Base-by-base conservation (phyloP, 139 green algal genomes). In the Cymbomonas tetramitiformis region DNA sequence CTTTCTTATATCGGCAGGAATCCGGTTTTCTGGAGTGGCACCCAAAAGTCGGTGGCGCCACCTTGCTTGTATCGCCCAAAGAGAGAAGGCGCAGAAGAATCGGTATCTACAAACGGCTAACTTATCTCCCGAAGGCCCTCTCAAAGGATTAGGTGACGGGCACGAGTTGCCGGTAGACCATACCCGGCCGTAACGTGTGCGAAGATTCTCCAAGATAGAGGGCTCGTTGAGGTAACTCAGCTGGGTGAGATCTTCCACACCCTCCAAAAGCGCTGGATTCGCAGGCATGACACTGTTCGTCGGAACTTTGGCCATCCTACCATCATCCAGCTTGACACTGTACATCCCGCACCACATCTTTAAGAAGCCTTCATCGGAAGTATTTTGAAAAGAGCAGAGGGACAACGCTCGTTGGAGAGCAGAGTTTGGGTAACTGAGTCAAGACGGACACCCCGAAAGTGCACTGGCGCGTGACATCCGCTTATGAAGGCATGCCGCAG, bases 221-320 rank as follows among this genome's bases (percentile, higher is more conserved):
- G 86, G 86, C 71, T 93, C 82, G 47, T 93, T 93, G 8, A 95
- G 61, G 62, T 86, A 88, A 6, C 67, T 81, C 7, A 95, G 72
- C 49, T 81, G 69, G 5, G 82, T 88, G 3, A 94, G 69, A 58
- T 94, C 86, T 2, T 56, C 24, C n/a, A 79, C 79, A 12, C 53
- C 71, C 28, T 58, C 59, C 41, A 81, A 65, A 33, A 82, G 33
- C 12, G 62, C 53, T 7, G 77, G 77, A 54, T 85, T 85, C 30
- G 72, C 69, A 3, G 74, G 74, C 26, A 25, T 57, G 25, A 60
- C n/a, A 31, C 12, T 33, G 31, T 19, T 57, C 28, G 41, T 6
- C 6, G 41, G 29, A 5, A 9, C 26, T 23, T 21, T 21, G 36
- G 10, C 36, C 10, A 19, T 43, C 36, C 10, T 10, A 10, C 10